Percentiles rank a stretch among this genome's conserved stretches.
These are phyloP conservation scores for Nemania abortiva DNA, from an alignment of 2,329 filamentous ascomycete genomes.

Conservation along the genomic window DNA sequence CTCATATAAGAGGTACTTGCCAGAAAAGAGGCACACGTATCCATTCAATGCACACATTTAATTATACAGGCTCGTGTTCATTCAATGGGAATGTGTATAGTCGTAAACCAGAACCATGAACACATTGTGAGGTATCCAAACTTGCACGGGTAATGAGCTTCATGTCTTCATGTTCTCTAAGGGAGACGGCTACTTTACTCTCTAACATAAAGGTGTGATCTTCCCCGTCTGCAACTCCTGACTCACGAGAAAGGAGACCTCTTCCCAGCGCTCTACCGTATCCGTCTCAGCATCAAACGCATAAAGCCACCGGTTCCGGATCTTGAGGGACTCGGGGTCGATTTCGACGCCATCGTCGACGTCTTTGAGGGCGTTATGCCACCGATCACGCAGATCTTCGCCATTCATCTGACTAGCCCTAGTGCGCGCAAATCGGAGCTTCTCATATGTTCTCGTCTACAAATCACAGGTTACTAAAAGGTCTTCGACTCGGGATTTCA, in stretches of 20 bases:
- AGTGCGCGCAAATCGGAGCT: conserved; percentile 56
- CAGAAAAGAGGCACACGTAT: neutral
- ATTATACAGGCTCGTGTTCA: neutral
- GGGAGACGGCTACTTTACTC: neutral
- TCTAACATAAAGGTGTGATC: conserved; percentile 55
- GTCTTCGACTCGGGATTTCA: neutral
- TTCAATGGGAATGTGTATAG: neutral
- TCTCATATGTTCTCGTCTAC: conserved; percentile 58
- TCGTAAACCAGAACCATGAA: neutral
- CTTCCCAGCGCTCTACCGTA: conserved; percentile 56
- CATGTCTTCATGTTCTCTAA: neutral
- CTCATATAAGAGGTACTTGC: neutral
- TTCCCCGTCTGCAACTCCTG: conserved; percentile 53
- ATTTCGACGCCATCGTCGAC: conserved; percentile 57
- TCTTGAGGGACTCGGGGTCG: conserved; percentile 60
- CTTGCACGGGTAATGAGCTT: neutral
- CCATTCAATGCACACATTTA: neutral
- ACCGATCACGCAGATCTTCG: conserved; percentile 58
- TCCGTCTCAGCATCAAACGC: conserved; percentile 61
- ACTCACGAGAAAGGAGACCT: conserved; percentile 54
- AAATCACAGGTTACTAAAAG: conserved; percentile 3
- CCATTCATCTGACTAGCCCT: conserved; percentile 59
- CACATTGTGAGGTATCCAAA: neutral
- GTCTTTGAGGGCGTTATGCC: conserved; percentile 59
- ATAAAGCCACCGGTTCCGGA: conserved; percentile 61